Evolutionary conservation across 768 basidiomycete species (phyloP).

Genomic region (Rickenella mellea): DNA sequence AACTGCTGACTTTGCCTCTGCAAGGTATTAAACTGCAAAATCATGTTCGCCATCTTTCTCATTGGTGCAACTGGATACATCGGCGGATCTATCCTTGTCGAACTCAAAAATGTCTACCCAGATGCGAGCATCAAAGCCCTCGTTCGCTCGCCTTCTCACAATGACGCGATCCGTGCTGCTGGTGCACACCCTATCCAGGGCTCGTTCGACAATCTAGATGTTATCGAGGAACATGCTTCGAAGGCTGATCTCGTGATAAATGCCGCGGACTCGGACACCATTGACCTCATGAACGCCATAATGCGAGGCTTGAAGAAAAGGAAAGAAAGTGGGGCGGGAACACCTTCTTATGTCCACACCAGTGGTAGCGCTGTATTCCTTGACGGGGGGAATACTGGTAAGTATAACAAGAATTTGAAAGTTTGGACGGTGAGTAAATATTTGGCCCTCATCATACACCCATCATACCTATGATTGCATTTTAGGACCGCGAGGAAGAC

Average conservation of each 20-base stretch:
- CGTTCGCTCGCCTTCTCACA: neutral
- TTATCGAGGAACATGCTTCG: neutral
- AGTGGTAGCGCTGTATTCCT: neutral
- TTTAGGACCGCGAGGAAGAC: neutral
- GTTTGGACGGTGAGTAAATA: neutral
- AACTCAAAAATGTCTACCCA: neutral
- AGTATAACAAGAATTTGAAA: neutral
- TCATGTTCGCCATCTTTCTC: no score
- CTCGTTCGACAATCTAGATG: neutral
- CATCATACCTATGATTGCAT: neutral
- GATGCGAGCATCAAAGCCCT: neutral
- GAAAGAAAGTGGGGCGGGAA: neutral
- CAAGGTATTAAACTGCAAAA: no score
- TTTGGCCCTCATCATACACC: neutral
- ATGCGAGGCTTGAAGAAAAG: neutral
- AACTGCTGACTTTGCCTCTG: no score
- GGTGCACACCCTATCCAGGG: neutral
- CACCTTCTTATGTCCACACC: neutral
- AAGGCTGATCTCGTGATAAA: neutral
- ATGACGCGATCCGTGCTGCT: neutral
- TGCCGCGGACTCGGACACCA: neutral
- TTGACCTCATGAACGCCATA: neutral
- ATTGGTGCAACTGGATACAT: no score
- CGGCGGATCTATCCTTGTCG: neutral
- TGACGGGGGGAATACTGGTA: neutral